phyloP scores from a whole-genome alignment of 768 basidiomycete genomes.

The Boletus speciosus region DNA sequence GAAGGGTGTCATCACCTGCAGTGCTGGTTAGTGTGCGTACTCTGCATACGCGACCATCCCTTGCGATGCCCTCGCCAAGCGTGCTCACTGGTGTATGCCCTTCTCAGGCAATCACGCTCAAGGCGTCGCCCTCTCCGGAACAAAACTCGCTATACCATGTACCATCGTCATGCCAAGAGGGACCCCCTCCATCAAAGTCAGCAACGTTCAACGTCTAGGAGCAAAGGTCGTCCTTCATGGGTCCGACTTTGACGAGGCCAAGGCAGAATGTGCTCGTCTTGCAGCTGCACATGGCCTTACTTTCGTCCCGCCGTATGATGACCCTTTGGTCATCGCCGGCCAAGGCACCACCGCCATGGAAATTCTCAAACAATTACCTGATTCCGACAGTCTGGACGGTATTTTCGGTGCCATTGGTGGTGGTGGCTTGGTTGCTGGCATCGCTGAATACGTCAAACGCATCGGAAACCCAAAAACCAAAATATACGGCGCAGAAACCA shows the following conservation, averaged over 20 bases:
- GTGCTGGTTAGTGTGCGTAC: slow-evolving; percentile 85
- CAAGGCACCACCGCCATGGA: slow-evolving; percentile 96
- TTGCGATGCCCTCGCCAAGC: neutral
- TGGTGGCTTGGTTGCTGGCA: slow-evolving; percentile 89
- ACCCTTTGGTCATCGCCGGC: slow-evolving; percentile 94
- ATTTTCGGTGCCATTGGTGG: slow-evolving; percentile 94
- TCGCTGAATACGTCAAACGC: slow-evolving; percentile 87
- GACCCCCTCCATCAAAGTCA: slow-evolving; percentile 94
- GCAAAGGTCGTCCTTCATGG: slow-evolving; percentile 94
- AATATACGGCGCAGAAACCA: slow-evolving; percentile 88
- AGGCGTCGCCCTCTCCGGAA: slow-evolving; percentile 94
- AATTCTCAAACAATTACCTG: slow-evolving; percentile 82
- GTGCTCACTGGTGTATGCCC: neutral
- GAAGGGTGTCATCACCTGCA: slow-evolving; percentile 98
- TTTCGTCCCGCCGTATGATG: slow-evolving; percentile 96
- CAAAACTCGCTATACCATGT: slow-evolving; percentile 82
- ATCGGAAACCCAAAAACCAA: slow-evolving; percentile 82
- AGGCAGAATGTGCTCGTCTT: slow-evolving; percentile 87
- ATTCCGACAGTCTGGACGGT: slow-evolving; percentile 72
- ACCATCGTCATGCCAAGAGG: slow-evolving; percentile 99
- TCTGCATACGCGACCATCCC: slow-evolving; percentile 16
- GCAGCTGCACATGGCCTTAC: slow-evolving; percentile 71
- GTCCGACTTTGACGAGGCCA: slow-evolving; percentile 92
- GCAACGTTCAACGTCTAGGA: slow-evolving; percentile 90
- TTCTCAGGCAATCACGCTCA: slow-evolving; percentile 93